Percentiles rank a stretch among this genome's conserved stretches.
Evolutionary conservation across 768 basidiomycete species (phyloP).

Genomic region (Lactifluus pinguis): DNA sequence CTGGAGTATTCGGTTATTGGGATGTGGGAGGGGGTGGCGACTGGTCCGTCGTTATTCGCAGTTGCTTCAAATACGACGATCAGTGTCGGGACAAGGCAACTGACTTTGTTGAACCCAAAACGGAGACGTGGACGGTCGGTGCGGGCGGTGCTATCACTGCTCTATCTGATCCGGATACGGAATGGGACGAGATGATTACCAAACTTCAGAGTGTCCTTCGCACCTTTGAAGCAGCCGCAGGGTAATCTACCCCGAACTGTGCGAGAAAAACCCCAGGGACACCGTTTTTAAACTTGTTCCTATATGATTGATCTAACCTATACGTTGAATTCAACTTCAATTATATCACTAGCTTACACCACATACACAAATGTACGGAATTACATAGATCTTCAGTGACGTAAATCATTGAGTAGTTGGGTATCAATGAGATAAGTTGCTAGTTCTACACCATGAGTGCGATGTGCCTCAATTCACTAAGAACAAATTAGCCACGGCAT

Average conservation of each 20-base stretch:
- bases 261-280: neutral
- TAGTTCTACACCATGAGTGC: constrained; percentile 56
- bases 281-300: neutral
- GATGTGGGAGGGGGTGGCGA: constrained; percentile 82
- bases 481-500: neutral
- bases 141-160: constrained; percentile 98
- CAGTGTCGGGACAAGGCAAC: constrained; percentile 3
- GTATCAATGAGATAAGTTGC: neutral
- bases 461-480: constrained; percentile 73
- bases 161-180: constrained; percentile 71
- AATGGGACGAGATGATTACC: constrained; percentile 93
- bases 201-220: constrained; percentile 75
- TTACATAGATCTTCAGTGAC: neutral
- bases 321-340: constrained; percentile 32
- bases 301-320: neutral
- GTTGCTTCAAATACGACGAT: constrained; percentile 70
- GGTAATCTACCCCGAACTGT: neutral
- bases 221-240: constrained; percentile 39
- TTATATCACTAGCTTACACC: neutral
- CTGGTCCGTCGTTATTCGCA: constrained; percentile 91
- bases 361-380: neutral
- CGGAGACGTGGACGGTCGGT: constrained; percentile 69
- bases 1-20: constrained; percentile 91
- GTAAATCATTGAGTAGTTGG: neutral
- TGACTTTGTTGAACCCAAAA: constrained; percentile 10